Base-by-base conservation (phyloP, 768 basidiomycete genomes). In the Boletales sp. region DNA sequence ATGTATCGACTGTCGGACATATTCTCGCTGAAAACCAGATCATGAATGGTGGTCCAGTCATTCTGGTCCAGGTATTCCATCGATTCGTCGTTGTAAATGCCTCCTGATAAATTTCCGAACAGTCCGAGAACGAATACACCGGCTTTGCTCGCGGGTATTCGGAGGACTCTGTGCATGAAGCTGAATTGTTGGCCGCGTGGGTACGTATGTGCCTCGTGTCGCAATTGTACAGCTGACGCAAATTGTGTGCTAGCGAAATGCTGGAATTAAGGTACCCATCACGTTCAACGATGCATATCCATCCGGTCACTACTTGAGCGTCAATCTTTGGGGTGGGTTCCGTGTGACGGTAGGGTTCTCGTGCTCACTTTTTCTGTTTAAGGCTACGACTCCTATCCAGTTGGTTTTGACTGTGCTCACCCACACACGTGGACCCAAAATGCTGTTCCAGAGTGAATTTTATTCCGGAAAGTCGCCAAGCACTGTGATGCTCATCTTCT, bases 101-200 rank as follows among this genome's bases (percentile, higher is more conserved):
- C 5, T 19, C 15, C 18, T 41, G 14, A 55, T 48, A 28, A 43
- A 18, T 14, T 42, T 55, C 18, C 33, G 14, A 44, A 28, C 36
- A 81, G 67, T 76, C 78, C 7, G 81, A 81, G 55, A 82, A 82
- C 51, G 81, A 82, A 58, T 82, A 72, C 60, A 76, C 61, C 2
- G n/a, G 10, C 11, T 56, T 57, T 39, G 53, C 63, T 70, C 30
- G 70, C 61, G 43, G 74, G 72, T 41, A 59, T 72, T 36, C 67
- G 34, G 44, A 72, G 71, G 54, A 75, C 72, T 57, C 68, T 68
- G 4, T 77, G 74, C 58, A 82, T 77, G 81, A 48, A 43, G 30
- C 40, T 39, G 11, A 50, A 72, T 72, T 60, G 68, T 72, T 64
- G 46, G 46, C 56, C 30, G 61, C 63, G 39, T 64, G 52, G 63